These are phyloP conservation scores for Raphanus raphanistrum DNA, from an alignment of 345 rosid genomes.

Conservation along the genomic window DNA sequence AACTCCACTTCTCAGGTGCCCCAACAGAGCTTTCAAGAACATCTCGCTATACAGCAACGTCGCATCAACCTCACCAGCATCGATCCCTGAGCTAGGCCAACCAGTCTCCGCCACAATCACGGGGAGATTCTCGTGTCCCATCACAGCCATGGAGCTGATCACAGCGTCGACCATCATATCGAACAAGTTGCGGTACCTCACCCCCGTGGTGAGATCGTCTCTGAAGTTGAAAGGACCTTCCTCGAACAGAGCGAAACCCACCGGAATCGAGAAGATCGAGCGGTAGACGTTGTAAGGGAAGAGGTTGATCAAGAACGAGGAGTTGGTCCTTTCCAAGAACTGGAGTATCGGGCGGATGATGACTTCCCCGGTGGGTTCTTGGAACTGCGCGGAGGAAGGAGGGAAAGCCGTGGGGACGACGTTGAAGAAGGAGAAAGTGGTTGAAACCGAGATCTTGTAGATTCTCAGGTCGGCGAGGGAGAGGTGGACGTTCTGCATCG, in stretches of 20 bases:
- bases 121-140: constrained; percentile 75
- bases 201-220: constrained; percentile 75
- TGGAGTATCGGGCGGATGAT: constrained; percentile 71
- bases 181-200: constrained; percentile 76
- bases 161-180: constrained; percentile 94
- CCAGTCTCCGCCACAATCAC: constrained; percentile 89
- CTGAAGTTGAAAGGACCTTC: constrained; percentile 73
- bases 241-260: constrained; percentile 85
- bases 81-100: constrained; percentile 77
- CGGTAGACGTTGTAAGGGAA: constrained; percentile 83
- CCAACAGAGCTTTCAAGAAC: constrained; percentile 62
- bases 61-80: constrained; percentile 67
- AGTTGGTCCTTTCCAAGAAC: constrained; percentile 66
- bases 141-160: constrained; percentile 66
- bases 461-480: constrained; percentile 71
- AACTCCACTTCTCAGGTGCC: constrained; percentile 61
- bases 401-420: constrained; percentile 71
- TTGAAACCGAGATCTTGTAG: constrained; percentile 58
- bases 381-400: constrained; percentile 72
- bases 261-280: constrained; percentile 61
- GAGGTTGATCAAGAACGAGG: constrained; percentile 74
- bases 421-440: constrained; percentile 82
- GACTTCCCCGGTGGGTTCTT: constrained; percentile 58
- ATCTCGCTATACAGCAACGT: constrained; percentile 56
- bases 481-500: constrained; percentile 57